Percentiles rank a stretch among this genome's conserved stretches.
phyloP scores from a whole-genome alignment of 495 filamentous ascomycete genomes.

The Penicillium daleae region DNA sequence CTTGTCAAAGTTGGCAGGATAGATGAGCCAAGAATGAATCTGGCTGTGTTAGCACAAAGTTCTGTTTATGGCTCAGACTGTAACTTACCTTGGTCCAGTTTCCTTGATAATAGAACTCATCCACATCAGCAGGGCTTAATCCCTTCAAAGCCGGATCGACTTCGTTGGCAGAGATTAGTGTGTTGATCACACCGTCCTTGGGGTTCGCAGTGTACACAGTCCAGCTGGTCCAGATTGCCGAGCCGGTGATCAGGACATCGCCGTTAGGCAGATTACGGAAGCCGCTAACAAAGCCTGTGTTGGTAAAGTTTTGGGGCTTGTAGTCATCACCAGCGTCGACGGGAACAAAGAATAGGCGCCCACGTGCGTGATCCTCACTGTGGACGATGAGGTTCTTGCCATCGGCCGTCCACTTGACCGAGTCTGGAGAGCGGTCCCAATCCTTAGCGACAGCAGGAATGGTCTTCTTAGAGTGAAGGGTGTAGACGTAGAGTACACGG shows the following conservation, averaged over 20 bases:
- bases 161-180: constrained; percentile 38
- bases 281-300: constrained; percentile 26
- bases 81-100: constrained; percentile 41
- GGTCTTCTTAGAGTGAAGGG: constrained; percentile 32
- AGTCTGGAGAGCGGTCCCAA: constrained; percentile 46
- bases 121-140: constrained; percentile 36
- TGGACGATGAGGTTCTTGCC: constrained; percentile 36
- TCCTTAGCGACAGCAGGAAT: constrained; percentile 37
- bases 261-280: constrained; percentile 40
- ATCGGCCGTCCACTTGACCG: constrained; percentile 41
- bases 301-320: constrained; percentile 38
- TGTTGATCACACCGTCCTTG: constrained; percentile 30
- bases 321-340: constrained; percentile 35
- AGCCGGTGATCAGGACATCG: constrained; percentile 39
- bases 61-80: neutral
- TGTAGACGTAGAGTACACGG: constrained; percentile 41
- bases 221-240: constrained; percentile 40
- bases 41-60: constrained; percentile 10
- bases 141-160: constrained; percentile 40
- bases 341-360: constrained; percentile 39
- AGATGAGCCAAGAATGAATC: constrained; percentile 56
- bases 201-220: constrained; percentile 38
- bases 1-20: constrained; percentile 49
- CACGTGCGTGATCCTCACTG: constrained; percentile 37
- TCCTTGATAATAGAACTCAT: constrained; percentile 43